Evolutionary conservation across 73 alveolate genomes (phyloP), one percentile per base, ranked within the genome.

Genomic region (Urostyla sp.): DNA sequence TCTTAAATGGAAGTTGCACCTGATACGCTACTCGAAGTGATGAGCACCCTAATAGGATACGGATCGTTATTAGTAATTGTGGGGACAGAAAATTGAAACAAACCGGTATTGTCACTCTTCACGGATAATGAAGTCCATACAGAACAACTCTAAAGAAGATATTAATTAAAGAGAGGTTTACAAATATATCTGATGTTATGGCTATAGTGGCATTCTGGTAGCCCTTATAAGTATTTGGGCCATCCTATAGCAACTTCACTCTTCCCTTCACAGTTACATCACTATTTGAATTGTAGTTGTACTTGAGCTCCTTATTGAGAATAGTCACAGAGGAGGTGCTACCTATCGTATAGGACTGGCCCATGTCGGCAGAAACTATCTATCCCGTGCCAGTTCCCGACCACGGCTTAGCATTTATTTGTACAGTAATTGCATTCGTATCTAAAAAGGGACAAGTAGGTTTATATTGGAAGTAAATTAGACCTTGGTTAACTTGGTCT

Each of bases 361-460:
- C 83, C 69, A 48, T 46, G 31, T 69, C 83, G 1, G 83, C 83
- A 3, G 54, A 48, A 20, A 69, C 69, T 20, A 69, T 69, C 55
- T 69, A 69, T 15, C 83, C 83, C 6, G 57, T 20, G 8, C 69
- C 69, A 26, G 27, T 6, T 26, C 72, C 72, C 31, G 27, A 34
- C n/a, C 8, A 7, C 4, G 83, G 83, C 30, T 27, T 34, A 20
- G 83, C 83, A 46, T 67, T 69, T 5, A 69, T 69, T 49, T 48
- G 44, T 0, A 69, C 83, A 48, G 1, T 6, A 10, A 69, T n/a
- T 4, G 49, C 8, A 38, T 69, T 69, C 31, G 40, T 69, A 4
- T 8, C 4, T 16, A 46, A 54, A 69, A 69, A 69, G 1, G 83
- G 83, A 34, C 83, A 69, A 1, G 13, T 26, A 46, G 83, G 83